Evolutionary conservation across 2,329 filamentous ascomycete species (phyloP).

Genomic region (Fusarium sp.): DNA sequence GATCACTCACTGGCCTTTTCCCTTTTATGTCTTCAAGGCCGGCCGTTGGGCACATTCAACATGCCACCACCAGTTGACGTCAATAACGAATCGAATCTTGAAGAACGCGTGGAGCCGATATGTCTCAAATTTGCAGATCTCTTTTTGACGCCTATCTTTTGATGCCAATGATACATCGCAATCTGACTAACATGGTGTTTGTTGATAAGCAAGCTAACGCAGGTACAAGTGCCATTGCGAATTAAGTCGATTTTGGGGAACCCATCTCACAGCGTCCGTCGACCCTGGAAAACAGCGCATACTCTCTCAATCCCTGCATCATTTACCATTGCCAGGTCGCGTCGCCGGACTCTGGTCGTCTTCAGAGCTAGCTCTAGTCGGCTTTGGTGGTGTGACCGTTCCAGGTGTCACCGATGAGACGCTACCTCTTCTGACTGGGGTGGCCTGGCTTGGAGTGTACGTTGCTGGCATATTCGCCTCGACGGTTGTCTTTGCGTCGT

Average conservation of each 20-base stretch:
- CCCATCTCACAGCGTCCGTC: neutral
- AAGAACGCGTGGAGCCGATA: conserved; percentile 6
- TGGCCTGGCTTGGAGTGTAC: conserved; percentile 46
- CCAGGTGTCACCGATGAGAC: conserved; percentile 1
- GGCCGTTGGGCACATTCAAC: conserved; percentile 7
- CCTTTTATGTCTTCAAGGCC: neutral
- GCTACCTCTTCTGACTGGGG: conserved; percentile 19
- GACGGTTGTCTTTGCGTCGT: conserved; percentile 57
- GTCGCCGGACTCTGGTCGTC: conserved; percentile 21
- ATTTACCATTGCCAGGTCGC: conserved; percentile 19
- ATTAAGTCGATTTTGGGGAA: conserved; percentile 25
- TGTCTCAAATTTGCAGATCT: conserved; percentile 22
- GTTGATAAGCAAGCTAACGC: conserved; percentile 31
- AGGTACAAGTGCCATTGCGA: conserved; percentile 28
- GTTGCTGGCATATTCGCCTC: conserved; percentile 56
- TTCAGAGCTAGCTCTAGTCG: conserved; percentile 6
- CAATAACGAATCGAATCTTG: neutral
- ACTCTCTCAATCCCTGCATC: conserved; percentile 5
- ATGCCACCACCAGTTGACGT: conserved; percentile 4
- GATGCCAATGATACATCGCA: conserved; percentile 7
- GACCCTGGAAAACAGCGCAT: conserved; percentile 28
- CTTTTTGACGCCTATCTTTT: conserved; percentile 8
- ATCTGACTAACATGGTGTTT: conserved; percentile 6
- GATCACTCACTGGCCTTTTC: conserved; percentile 25
- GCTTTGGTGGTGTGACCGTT: conserved; percentile 14